Evolutionary conservation across 345 rosid genomes (phyloP).

Genomic region (Moricandia arvensis): DNA sequence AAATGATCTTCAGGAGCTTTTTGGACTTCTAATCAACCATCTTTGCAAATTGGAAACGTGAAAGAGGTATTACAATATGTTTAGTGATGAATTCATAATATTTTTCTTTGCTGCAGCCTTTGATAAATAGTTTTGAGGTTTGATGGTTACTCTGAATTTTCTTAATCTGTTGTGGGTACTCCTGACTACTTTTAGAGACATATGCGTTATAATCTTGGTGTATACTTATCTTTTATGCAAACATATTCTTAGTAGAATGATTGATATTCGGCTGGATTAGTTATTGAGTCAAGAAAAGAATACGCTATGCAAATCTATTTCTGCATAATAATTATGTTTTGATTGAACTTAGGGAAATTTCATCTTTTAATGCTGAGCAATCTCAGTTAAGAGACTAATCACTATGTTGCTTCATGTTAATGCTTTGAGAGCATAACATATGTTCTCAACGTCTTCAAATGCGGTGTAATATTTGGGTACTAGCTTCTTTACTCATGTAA

Average conservation of each 20-base stretch:
- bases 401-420: too few species aligned
- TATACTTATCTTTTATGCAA: background rate
- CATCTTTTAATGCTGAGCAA: too few species aligned
- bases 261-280: constrained; percentile 6
- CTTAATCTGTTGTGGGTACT: constrained; percentile 84
- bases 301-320: background rate
- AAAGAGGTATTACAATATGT: background rate
- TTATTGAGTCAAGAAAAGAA: constrained; percentile 6
- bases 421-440: too few species aligned
- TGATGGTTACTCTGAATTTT: background rate
- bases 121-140: background rate
- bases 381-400: too few species aligned
- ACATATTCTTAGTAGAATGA: constrained; percentile 4
- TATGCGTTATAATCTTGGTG: constrained; percentile 52
- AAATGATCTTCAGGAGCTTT: background rate
- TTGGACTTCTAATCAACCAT: background rate
- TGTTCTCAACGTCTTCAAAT: too few species aligned
- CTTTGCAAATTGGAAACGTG: background rate
- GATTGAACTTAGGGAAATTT: too few species aligned
- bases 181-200: constrained; percentile 96
- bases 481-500: too few species aligned
- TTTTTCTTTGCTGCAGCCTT: background rate
- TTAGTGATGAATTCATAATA: background rate
- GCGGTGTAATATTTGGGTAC: too few species aligned
- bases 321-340: constrained; percentile 39